Base-by-base conservation (phyloP, 805 yeast species). In the Pichia pseudocactophila region DNA sequence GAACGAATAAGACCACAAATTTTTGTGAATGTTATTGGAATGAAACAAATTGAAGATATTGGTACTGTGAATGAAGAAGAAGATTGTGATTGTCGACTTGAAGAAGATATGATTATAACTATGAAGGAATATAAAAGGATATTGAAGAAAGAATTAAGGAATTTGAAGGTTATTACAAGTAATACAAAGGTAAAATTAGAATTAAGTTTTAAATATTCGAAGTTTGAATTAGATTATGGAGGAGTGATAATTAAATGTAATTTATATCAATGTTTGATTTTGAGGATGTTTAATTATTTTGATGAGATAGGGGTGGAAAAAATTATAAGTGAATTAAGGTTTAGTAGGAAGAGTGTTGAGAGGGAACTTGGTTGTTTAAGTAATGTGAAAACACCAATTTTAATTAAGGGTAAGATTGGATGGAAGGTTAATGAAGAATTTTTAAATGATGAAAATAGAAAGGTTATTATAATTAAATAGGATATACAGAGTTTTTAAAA, bases 211-310 rank as follows among this genome's bases (percentile, higher is more conserved):
- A 19, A 7, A 11, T 32, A 32, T 32, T 32, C 35, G 8, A 32
- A 32, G n/a, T 18, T 32, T 16, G 22, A 32, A 5, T 12, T 32
- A 5, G 35, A 32, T 32, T 32, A 32, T 32, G 10, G 9, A 16
- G 6, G 16, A 6, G 9, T 16, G 28, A 16, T 34, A 4, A 7
- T 41, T 3, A 19, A 7, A 10, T 37, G 44, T 28, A 41, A 41
- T 32, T 31, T 41, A 37, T 41, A 41, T 22, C 41, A 41, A 6
- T 40, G 44, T 3, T 11, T 41, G 17, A 41, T 41, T 12, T 37
- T 41, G 16, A 9, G 12, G 13, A 16, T 41, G 19, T 41, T 41
- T 26, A 16, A 41, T 19, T 34, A 37, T 17, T 17, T 8, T 11
- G 25, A 33, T n/a, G 35, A 10, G 9, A 10, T 41, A 11, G 16